These are phyloP conservation scores for Xylariaceae sp. DNA, from an alignment of 2,329 filamentous ascomycete species.

Conservation along the genomic window DNA sequence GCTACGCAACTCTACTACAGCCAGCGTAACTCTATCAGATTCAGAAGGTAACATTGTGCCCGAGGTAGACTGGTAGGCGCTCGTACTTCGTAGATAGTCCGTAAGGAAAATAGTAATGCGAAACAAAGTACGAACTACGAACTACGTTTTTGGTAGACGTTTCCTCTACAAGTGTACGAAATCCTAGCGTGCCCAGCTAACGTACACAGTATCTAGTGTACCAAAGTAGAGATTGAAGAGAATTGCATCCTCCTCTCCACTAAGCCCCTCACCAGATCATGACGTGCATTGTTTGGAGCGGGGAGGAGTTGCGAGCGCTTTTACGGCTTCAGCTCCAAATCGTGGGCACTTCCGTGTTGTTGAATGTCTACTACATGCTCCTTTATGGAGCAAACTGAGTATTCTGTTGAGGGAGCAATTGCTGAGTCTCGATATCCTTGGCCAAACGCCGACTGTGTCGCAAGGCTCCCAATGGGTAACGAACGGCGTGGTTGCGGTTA, in stretches of 20 bases:
- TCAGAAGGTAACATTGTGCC: no score
- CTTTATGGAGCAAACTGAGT: not conserved
- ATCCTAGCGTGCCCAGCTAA: no score
- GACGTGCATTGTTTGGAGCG: conserved; percentile 1
- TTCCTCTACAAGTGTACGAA: no score
- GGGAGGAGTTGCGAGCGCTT: not conserved
- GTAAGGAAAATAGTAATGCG: no score
- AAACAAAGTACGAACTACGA: no score
- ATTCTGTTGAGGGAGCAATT: not conserved
- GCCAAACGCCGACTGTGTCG: not conserved
- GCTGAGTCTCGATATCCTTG: not conserved
- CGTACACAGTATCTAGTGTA: no score
- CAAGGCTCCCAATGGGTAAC: not conserved
- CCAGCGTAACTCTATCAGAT: not conserved
- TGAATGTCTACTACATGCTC: no score
- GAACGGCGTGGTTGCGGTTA: not conserved
- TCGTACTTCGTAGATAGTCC: no score
- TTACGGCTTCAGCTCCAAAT: not conserved
- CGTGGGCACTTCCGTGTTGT: no score
- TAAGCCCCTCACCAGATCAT: conserved; percentile 6
- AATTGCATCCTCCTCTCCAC: not conserved
- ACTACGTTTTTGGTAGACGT: no score
- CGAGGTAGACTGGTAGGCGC: no score
- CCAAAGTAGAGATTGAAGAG: no score
- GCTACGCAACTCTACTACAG: not conserved